These are phyloP conservation scores for Cordia subcordata DNA, from an alignment of 257 asterid species.

Conservation along the genomic window DNA sequence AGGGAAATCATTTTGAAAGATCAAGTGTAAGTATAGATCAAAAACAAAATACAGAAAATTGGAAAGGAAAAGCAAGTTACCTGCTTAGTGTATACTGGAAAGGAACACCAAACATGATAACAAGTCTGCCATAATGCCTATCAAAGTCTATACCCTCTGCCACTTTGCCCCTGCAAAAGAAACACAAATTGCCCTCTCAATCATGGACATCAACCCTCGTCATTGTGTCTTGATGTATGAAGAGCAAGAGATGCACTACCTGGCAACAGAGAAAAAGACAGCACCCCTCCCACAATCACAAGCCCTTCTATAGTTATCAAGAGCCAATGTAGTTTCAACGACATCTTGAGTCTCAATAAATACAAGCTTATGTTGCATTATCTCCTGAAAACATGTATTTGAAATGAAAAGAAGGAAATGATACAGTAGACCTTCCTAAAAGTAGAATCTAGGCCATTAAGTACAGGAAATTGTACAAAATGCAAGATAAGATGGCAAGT, in stretches of 20 bases:
- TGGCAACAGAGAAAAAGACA: conserved; percentile 97
- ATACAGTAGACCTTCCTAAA: background rate
- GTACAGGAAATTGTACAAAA: background rate
- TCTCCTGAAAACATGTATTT: conserved; percentile 54
- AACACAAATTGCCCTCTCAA: conserved; percentile 8
- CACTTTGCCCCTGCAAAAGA: conserved; percentile 83
- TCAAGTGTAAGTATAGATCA: no score
- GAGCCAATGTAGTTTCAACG: conserved; percentile 94
- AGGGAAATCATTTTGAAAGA: no score
- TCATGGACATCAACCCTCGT: background rate
- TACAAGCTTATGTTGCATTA: conserved; percentile 96
- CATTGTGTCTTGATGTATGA: background rate
- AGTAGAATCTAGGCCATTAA: background rate
- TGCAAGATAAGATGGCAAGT: no score
- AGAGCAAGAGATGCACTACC: conserved; percentile 34
- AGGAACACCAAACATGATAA: conserved; percentile 95
- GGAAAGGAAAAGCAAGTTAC: conserved; percentile 17
- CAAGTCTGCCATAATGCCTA: conserved; percentile 97
- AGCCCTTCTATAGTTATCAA: conserved; percentile 95
- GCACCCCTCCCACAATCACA: conserved; percentile 99
- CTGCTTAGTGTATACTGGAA: conserved; percentile 95
- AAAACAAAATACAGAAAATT: no score
- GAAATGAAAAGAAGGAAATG: background rate
- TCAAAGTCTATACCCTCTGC: conserved; percentile 99
- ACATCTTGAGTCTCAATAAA: conserved; percentile 99